These are phyloP conservation scores for Chalciporus chontae DNA, from an alignment of 768 basidiomycete species.

Conservation along the genomic window DNA sequence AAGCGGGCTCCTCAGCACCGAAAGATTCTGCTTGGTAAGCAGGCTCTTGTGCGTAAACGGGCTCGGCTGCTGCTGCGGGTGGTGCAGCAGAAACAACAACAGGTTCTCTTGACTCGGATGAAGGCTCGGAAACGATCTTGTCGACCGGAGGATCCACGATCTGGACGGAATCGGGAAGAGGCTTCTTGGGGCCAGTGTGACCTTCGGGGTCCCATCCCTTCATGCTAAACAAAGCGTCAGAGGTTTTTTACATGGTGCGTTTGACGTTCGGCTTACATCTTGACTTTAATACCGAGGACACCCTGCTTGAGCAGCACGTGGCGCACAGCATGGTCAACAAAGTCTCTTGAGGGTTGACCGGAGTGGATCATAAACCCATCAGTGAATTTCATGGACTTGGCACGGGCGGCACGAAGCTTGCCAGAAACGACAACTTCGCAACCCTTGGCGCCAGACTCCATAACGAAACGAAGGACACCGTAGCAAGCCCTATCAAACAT, in stretches of 20 bases:
- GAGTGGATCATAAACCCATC: slow-evolving; percentile 99
- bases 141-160: slow-evolving; percentile 88
- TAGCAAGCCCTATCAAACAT: slow-evolving; percentile 75
- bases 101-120: slow-evolving; percentile 85
- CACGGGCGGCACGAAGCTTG: slow-evolving; percentile 99
- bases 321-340: slow-evolving; percentile 95
- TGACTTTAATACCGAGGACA: slow-evolving; percentile 99
- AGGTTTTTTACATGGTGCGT: background rate
- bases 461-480: slow-evolving; percentile 99
- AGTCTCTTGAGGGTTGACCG: slow-evolving; percentile 95
- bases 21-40: slow-evolving; percentile 42
- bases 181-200: slow-evolving; percentile 81
- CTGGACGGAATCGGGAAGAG: slow-evolving; percentile 91
- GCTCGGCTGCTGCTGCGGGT: slow-evolving; percentile 54
- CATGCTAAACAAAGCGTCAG: slow-evolving; percentile 61
- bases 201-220: slow-evolving; percentile 95
- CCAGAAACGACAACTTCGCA: slow-evolving; percentile 99
- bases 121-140: slow-evolving; percentile 85
- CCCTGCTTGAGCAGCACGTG: slow-evolving; percentile 98
- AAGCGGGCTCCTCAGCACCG: slow-evolving; percentile 47
- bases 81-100: slow-evolving; percentile 45
- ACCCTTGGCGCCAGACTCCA: slow-evolving; percentile 99
- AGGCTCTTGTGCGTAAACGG: slow-evolving; percentile 30
- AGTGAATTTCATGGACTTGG: slow-evolving; percentile 99
- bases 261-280: slow-evolving; percentile 64